phyloP scores from a whole-genome alignment of 129 eudicot genomes.

The Rutidosis leptorrhynchoides region DNA sequence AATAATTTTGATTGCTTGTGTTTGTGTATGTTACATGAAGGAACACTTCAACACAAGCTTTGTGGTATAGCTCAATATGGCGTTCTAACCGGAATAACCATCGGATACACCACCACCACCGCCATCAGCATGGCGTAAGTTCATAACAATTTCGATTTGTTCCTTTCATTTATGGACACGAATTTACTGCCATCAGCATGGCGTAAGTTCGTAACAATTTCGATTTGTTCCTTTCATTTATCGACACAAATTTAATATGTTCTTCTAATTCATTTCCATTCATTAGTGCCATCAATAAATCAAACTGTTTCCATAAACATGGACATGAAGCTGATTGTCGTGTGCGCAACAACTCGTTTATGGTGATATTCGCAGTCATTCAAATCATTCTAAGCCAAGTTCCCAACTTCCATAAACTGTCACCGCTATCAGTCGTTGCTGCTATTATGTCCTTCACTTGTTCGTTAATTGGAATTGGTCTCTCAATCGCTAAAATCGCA shows the following conservation, averaged over 20 bases:
- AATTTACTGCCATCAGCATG: conserved; percentile 64
- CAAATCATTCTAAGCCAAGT: conserved; percentile 52
- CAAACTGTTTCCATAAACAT: conserved; percentile 47
- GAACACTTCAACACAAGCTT: conserved; percentile 19
- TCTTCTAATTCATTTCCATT: too few species aligned
- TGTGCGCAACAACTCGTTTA: conserved; percentile 36
- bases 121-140: conserved; percentile 71
- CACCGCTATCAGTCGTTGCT: conserved; percentile 49
- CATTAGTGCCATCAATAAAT: conserved; percentile 46
- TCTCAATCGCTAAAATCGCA: conserved; percentile 39
- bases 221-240: too few species aligned
- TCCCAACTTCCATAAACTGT: conserved; percentile 50
- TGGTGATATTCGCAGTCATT: conserved; percentile 42
- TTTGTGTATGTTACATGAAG: too few species aligned
- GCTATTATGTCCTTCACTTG: conserved; percentile 61
- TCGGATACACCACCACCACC: conserved; percentile 65
- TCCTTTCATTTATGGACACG: too few species aligned
- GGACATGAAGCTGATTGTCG: conserved; percentile 46
- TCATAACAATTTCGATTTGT: too few species aligned
- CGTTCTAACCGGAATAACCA: conserved; percentile 36
- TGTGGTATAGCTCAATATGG: conserved; percentile 52
- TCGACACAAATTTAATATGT: too few species aligned
- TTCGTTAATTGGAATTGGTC: conserved; percentile 52
- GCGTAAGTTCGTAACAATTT: too few species aligned
- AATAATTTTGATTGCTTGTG: too few species aligned